A percentile compares a stretch with the other conserved stretches of the same genome.
These are phyloP conservation scores for Dioscorea zingiberensis DNA, from an alignment of 106 monocot genomes.

Conservation along the genomic window DNA sequence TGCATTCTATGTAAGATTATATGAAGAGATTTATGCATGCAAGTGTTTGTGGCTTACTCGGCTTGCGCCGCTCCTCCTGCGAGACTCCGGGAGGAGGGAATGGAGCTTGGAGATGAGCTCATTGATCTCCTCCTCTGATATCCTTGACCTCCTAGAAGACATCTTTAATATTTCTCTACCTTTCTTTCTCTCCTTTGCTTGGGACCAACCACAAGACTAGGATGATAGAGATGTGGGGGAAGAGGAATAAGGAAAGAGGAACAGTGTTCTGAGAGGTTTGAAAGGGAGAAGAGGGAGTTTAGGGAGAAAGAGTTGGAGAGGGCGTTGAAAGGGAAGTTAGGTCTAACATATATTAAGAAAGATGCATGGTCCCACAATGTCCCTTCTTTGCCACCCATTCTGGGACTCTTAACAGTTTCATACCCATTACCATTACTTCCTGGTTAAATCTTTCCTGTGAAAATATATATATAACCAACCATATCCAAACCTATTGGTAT, in stretches of 20 bases:
- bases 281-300: background rate
- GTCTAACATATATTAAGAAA: slow-evolving; percentile 14
- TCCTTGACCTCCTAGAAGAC: slow-evolving; percentile 20
- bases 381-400: background rate
- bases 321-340: background rate
- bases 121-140: slow-evolving; percentile 32
- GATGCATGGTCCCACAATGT: background rate
- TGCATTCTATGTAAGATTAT: too few species aligned
- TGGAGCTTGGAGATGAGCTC: slow-evolving; percentile 40
- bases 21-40: too few species aligned
- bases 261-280: background rate
- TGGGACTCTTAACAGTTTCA: slow-evolving; percentile 4
- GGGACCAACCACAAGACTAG: background rate
- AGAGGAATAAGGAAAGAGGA: background rate
- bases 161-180: background rate
- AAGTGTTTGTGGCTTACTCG: slow-evolving; percentile 10
- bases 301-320: background rate
- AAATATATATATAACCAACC: too few species aligned
- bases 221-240: background rate
- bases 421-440: too few species aligned
- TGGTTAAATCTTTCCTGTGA: too few species aligned
- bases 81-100: slow-evolving; percentile 27
- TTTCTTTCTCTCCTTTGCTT: background rate
- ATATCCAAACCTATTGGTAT: too few species aligned
- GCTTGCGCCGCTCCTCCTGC: slow-evolving; percentile 16